A percentile compares a stretch with the other conserved stretches of the same genome.
phyloP scores from a whole-genome alignment of 441 rosid genomes.

The Lepidium campestre region DNA sequence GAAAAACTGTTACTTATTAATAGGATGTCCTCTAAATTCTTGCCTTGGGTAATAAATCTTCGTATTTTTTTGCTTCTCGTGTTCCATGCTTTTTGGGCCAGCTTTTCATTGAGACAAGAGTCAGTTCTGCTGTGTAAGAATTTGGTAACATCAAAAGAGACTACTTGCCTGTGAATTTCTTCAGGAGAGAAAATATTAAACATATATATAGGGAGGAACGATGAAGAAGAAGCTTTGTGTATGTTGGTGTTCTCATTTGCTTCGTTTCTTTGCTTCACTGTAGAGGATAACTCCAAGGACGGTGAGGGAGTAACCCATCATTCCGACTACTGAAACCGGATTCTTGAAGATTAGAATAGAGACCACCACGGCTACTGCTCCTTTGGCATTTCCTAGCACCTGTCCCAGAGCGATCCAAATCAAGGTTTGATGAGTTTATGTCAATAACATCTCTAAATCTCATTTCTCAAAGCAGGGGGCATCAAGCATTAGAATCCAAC shows the following conservation, averaged over 20 bases:
- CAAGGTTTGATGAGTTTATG: neutral
- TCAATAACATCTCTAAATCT: neutral
- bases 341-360: constrained; percentile 61
- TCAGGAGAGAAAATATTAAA: constrained; percentile 12
- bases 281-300: constrained; percentile 63
- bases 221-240: constrained; percentile 6
- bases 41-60: constrained; percentile 18
- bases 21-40: constrained; percentile 6
- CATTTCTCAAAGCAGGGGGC: neutral
- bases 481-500: neutral
- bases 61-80: constrained; percentile 9
- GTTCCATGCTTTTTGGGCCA: constrained; percentile 11
- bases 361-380: constrained; percentile 66
- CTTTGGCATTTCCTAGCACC: constrained; percentile 75
- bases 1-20: constrained; percentile 8
- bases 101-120: constrained; percentile 12
- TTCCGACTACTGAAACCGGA: constrained; percentile 64
- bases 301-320: constrained; percentile 62
- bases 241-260: constrained; percentile 34
- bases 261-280: constrained; percentile 69
- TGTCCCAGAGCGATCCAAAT: constrained; percentile 15
- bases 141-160: constrained; percentile 25
- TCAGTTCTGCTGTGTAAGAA: constrained; percentile 13
- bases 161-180: constrained; percentile 23
- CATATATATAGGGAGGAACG: constrained; percentile 24